These are phyloP conservation scores for Xenosphaeropsis pyriputrescens DNA, from an alignment of 2,329 filamentous ascomycete species.

Conservation along the genomic window DNA sequence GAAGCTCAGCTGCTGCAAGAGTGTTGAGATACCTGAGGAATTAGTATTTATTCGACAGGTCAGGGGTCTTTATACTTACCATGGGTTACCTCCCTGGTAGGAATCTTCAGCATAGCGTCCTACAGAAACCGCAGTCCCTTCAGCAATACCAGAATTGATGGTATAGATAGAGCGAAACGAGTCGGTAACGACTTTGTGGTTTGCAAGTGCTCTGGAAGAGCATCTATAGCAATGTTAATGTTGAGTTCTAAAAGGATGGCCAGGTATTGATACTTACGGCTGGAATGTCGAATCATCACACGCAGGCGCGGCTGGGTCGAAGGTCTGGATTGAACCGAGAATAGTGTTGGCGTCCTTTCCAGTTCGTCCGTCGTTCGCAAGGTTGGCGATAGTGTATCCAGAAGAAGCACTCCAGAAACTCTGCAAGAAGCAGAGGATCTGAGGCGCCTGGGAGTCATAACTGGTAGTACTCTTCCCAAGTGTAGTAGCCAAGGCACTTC, in stretches of 20 bases:
- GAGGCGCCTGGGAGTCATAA: conserved; percentile 51
- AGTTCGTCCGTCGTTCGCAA: conserved; percentile 46
- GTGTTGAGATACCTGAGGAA: conserved; percentile 44
- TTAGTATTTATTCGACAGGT: not conserved
- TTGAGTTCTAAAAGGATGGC: not conserved
- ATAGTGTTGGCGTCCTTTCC: conserved; percentile 63
- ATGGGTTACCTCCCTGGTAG: conserved; percentile 70
- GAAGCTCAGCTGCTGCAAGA: conserved; percentile 63
- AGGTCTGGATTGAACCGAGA: conserved; percentile 50
- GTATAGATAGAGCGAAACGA: conserved; percentile 58
- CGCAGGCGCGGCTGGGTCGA: conserved; percentile 47
- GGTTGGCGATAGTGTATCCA: conserved; percentile 55
- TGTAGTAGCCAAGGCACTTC: conserved; percentile 46
- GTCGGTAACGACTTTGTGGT: conserved; percentile 63
- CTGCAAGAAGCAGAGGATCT: conserved; percentile 60
- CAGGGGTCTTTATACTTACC: conserved; percentile 23
- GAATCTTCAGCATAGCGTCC: conserved; percentile 59
- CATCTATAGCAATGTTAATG: conserved; percentile 9
- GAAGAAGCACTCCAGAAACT: conserved; percentile 50
- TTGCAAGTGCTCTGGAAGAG: conserved; percentile 43
- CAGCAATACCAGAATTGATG: conserved; percentile 50
- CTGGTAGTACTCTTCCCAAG: conserved; percentile 44
- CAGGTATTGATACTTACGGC: conserved; percentile 30
- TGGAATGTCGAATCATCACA: conserved; percentile 65
- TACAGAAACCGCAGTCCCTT: conserved; percentile 43